Evolutionary conservation across 2,329 filamentous ascomycete species (phyloP).

Genomic region (Alternaria sp.): DNA sequence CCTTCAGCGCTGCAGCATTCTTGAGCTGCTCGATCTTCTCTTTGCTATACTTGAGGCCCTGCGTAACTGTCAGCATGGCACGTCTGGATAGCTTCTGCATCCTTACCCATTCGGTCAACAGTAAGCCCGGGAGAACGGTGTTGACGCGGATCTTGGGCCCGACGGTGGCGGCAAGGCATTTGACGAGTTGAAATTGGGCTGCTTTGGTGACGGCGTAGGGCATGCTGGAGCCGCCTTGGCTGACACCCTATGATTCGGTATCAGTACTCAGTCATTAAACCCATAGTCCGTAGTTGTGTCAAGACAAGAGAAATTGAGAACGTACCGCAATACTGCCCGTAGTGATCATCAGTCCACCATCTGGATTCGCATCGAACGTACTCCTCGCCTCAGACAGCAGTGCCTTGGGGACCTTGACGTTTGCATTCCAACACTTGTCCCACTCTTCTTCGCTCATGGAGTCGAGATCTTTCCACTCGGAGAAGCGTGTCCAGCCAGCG

Average conservation of each 20-base stretch:
- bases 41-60: slow-evolving; percentile 63
- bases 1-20: slow-evolving; percentile 66
- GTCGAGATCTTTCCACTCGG: slow-evolving; percentile 63
- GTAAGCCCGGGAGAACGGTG: slow-evolving; percentile 67
- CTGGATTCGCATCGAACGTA: slow-evolving; percentile 65
- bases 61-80: not conserved
- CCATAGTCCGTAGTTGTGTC: not conserved
- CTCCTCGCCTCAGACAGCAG: slow-evolving; percentile 64
- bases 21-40: slow-evolving; percentile 63
- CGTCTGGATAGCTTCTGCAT: not conserved
- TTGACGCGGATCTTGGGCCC: slow-evolving; percentile 69
- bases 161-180: slow-evolving; percentile 67
- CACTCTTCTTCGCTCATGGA: slow-evolving; percentile 66
- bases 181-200: slow-evolving; percentile 71
- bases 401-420: slow-evolving; percentile 59
- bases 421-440: slow-evolving; percentile 70
- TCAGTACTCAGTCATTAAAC: not conserved
- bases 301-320: slow-evolving; percentile 2
- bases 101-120: slow-evolving; percentile 62
- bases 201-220: slow-evolving; percentile 82
- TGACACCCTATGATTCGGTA: slow-evolving; percentile 49
- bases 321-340: slow-evolving; percentile 67
- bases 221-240: slow-evolving; percentile 64
- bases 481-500: slow-evolving; percentile 70
- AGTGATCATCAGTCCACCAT: slow-evolving; percentile 68